phyloP scores from a whole-genome alignment of 2,329 filamentous ascomycete genomes.

The Alternaria tenuissima region DNA sequence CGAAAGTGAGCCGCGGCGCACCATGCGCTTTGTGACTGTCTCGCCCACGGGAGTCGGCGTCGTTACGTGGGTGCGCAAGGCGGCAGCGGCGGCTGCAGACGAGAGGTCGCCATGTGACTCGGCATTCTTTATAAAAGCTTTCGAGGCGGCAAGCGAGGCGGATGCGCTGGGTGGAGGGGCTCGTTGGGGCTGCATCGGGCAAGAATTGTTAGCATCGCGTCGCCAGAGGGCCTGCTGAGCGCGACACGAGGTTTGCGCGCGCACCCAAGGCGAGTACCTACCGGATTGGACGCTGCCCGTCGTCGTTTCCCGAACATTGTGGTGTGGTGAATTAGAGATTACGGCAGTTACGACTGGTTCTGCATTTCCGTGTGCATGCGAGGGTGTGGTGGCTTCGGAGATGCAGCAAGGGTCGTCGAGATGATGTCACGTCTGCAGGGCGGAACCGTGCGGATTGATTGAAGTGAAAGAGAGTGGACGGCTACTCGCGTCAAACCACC shows the following conservation, averaged over 20 bases:
- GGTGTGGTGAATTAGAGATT: slow-evolving; percentile 29
- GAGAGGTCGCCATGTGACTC: slow-evolving; percentile 74
- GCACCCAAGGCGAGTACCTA: slow-evolving; percentile 27
- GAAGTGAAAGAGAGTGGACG: slow-evolving; percentile 9
- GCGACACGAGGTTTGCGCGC: slow-evolving; percentile 8
- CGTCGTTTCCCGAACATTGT: slow-evolving; percentile 46
- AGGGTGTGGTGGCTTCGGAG: slow-evolving; percentile 8
- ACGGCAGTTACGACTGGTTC: slow-evolving; percentile 28
- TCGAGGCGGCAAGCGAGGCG: slow-evolving; percentile 80
- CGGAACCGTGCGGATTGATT: slow-evolving; percentile 16
- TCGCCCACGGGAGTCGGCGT: slow-evolving; percentile 82
- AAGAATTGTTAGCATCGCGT: slow-evolving; percentile 29
- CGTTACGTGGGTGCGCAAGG: slow-evolving; percentile 78
- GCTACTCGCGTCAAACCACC: slow-evolving; percentile 7
- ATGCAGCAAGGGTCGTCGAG: slow-evolving; percentile 19
- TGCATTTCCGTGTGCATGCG: slow-evolving; percentile 32
- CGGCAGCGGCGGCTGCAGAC: slow-evolving; percentile 84
- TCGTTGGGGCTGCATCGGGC: slow-evolving; percentile 42
- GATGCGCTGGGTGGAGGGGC: slow-evolving; percentile 67
- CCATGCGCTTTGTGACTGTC: slow-evolving; percentile 86
- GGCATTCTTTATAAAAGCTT: slow-evolving; percentile 77
- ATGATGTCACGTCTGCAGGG: slow-evolving; percentile 29
- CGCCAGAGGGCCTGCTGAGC: slow-evolving; percentile 3
- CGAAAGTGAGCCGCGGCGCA: slow-evolving; percentile 75
- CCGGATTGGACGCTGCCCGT: slow-evolving; percentile 46